Evolutionary conservation across 1,139 yeast genomes (phyloP).

Genomic region (Hyphopichia khmerensis): DNA sequence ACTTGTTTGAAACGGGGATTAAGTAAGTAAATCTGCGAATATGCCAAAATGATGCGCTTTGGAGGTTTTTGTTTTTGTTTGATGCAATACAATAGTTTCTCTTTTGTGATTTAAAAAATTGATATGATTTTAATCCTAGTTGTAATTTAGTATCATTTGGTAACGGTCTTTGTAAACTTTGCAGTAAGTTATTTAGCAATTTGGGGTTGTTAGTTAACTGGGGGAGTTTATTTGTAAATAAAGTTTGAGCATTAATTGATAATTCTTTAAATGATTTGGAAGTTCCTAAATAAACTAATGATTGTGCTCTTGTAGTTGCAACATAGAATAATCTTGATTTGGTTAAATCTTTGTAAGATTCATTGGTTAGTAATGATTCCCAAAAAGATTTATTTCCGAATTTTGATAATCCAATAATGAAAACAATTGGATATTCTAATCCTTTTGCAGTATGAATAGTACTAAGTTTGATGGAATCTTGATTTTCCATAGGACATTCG

Average conservation of each 20-base stretch:
- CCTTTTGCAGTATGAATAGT: constrained; percentile 77
- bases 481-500: constrained; percentile 29
- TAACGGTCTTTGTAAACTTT: constrained; percentile 1
- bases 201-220: background rate
- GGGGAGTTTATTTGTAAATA: constrained; percentile 15
- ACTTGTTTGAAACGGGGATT: too few relatives aligned
- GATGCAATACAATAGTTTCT: background rate
- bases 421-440: constrained; percentile 67
- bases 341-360: constrained; percentile 6
- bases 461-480: constrained; percentile 45
- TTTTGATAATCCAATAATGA: constrained; percentile 41
- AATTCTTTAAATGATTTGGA: constrained; percentile 8
- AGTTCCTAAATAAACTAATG: constrained; percentile 42
- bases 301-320: constrained; percentile 63
- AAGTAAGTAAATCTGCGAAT: too few relatives aligned
- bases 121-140: constrained; percentile 11
- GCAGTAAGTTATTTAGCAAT: too few relatives aligned
- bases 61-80: background rate
- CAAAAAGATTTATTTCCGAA: constrained; percentile 13
- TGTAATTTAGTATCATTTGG: constrained; percentile 9
- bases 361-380: constrained; percentile 13
- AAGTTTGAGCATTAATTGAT: constrained; percentile 5
- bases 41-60: background rate
- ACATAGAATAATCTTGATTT: constrained; percentile 53
- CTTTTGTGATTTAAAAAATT: constrained; percentile 6